These are phyloP conservation scores for Sporothrix pseudoabietina DNA, from an alignment of 2,329 filamentous ascomycete genomes.

Conservation along the genomic window DNA sequence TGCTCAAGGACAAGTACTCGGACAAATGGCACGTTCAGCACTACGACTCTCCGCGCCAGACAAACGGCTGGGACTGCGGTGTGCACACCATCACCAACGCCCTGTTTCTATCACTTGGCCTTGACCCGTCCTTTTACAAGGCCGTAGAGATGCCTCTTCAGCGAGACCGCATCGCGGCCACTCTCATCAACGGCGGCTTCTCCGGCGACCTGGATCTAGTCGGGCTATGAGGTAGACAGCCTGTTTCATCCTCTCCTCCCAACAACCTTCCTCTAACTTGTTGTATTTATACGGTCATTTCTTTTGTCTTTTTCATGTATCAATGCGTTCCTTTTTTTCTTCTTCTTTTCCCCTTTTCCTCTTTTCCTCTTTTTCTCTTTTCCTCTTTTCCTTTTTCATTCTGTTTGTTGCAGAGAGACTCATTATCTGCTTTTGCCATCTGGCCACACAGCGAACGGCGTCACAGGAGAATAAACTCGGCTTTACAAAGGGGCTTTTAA, in stretches of 20 bases:
- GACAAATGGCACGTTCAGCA: slow-evolving; percentile 57
- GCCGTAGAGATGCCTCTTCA: slow-evolving; percentile 60
- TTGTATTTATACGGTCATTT: background rate
- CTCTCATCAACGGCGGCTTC: slow-evolving; percentile 69
- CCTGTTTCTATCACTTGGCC: slow-evolving; percentile 60
- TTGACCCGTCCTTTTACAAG: slow-evolving; percentile 56
- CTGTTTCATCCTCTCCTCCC: background rate
- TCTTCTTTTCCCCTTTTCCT: background rate
- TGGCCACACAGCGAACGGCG: slow-evolving; percentile 26
- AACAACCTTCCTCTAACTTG: background rate
- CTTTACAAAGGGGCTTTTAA: background rate
- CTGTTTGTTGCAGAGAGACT: background rate
- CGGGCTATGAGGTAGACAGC: slow-evolving; percentile 39
- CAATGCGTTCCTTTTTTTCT: background rate
- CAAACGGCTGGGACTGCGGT: slow-evolving; percentile 74
- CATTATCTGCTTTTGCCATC: slow-evolving; percentile 5
- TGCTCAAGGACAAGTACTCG: slow-evolving; percentile 59
- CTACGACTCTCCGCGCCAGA: slow-evolving; percentile 59
- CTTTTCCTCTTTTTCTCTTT: slow-evolving; percentile 7
- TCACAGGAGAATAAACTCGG: slow-evolving; percentile 8
- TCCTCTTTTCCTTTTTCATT: slow-evolving; percentile 10
- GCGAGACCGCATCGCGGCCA: slow-evolving; percentile 63
- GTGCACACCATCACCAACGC: slow-evolving; percentile 75
- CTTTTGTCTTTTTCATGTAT: background rate
- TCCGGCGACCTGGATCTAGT: slow-evolving; percentile 58